These are phyloP conservation scores for Poa pratensis DNA, from an alignment of 176 grass and related monocot genomes.

Conservation along the genomic window DNA sequence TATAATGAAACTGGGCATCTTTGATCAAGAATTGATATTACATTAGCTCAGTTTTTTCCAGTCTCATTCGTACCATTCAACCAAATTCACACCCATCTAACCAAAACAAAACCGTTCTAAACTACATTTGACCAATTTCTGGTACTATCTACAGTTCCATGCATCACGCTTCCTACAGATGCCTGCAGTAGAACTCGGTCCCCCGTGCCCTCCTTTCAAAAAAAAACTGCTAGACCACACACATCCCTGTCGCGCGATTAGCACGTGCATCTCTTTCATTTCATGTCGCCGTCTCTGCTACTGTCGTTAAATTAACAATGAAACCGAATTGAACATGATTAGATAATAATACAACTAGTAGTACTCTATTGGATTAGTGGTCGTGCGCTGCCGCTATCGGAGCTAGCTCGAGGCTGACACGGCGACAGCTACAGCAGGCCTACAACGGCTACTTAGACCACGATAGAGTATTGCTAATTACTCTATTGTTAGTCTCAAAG, in stretches of 20 bases:
- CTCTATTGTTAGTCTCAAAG: neutral
- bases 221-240: neutral
- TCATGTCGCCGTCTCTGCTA: neutral
- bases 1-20: neutral
- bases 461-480: neutral
- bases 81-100: neutral
- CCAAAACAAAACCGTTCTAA: neutral
- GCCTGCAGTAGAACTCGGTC: neutral
- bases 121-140: neutral
- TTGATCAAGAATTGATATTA: neutral
- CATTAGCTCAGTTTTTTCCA: neutral
- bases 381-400: neutral
- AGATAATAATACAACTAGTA: neutral
- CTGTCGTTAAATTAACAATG: neutral
- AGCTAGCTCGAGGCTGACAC: slow-evolving; percentile 26
- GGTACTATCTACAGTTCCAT: too few relatives aligned
- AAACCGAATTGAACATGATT: neutral
- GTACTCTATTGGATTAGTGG: neutral
- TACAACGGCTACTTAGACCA: slow-evolving; percentile 15
- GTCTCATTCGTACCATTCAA: neutral
- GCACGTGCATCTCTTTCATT: slow-evolving; percentile 5
- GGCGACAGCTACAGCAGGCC: neutral
- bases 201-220: neutral
- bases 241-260: slow-evolving; percentile 15
- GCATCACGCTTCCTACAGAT: neutral